phyloP scores from a whole-genome alignment of 495 filamentous ascomycete species.

The Corynascus novoguineensis region DNA sequence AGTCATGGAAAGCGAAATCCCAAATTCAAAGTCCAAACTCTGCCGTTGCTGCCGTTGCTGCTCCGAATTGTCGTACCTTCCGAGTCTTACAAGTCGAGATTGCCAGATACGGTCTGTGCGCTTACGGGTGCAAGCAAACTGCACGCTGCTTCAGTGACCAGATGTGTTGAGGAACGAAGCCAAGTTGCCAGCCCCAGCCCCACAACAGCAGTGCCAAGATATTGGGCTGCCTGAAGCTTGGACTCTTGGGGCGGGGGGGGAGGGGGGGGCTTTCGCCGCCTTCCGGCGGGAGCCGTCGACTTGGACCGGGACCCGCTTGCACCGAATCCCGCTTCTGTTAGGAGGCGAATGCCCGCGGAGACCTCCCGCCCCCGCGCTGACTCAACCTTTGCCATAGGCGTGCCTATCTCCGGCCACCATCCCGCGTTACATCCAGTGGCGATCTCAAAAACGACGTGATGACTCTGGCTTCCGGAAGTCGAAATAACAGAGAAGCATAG shows the following conservation, averaged over 20 bases:
- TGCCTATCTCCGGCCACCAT: neutral
- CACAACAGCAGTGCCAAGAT: neutral
- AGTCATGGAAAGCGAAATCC: no score
- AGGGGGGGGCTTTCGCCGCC: slow-evolving; percentile 9
- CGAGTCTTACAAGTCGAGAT: neutral
- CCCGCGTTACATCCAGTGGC: no score
- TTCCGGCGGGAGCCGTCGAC: neutral
- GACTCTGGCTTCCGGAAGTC: neutral
- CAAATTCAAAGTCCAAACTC: neutral
- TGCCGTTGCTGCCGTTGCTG: neutral
- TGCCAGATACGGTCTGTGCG: slow-evolving; percentile 6
- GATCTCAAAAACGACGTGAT: neutral
- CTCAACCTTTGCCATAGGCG: neutral
- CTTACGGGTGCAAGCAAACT: slow-evolving; percentile 4
- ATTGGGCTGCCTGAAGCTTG: neutral
- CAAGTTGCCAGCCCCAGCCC: neutral
- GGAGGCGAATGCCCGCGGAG: no score
- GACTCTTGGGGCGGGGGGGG: neutral
- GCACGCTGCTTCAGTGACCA: no score
- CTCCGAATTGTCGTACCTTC: neutral
- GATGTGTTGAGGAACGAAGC: no score
- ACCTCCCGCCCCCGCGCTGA: neutral
- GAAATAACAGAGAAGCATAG: neutral
- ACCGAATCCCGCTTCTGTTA: slow-evolving; percentile 1
- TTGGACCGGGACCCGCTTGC: neutral